Base-by-base conservation (phyloP, 1,284 basidiomycete genomes). In the Cerrena zonata region DNA sequence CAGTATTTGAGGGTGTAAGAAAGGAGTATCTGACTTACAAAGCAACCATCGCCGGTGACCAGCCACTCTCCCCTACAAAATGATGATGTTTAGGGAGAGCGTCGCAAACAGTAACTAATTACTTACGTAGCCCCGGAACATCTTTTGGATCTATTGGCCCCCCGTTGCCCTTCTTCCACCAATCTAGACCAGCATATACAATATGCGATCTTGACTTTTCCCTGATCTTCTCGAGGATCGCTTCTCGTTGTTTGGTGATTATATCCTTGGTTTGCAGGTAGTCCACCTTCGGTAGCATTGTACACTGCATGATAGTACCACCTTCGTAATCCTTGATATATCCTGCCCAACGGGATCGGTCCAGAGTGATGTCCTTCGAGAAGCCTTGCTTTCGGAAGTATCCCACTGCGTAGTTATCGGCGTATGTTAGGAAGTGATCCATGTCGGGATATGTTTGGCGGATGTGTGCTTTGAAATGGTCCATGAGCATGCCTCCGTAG, bases 241-340 rank as follows among this genome's bases (percentile, higher is more conserved):
- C 91, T 58, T 94, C 91, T 62, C 92, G 89, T 68, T 99, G 96
- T 57, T 77, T 76, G 1, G 83, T 76, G 45, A 98, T 74, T 61
- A 91, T 84, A 51, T 84, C 84, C 46, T 82, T 78, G 52, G 92
- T 92, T 58, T 90, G 78, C 55, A 96, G 76, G 63, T 99, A 99
- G 63, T 93, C 84, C 56, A 99, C 84, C 61, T 91, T 89, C 22
- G 82, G 85, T 19, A 99, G 72, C 90, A 99, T 90, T 3, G 87
- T 89, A 65, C 96, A 99, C 69, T 96, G 94, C 95, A 99, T 98
- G 71, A 99, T 91, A 42, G 96, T 99, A n/a, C 94, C 95, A 44
- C 96, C 96, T 67, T 99, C 96, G 69, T 99, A 99, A 67, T 99
- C 96, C 69, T 99, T 99, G 82, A 99, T 99, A 68, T 99, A 99